phyloP scores from a whole-genome alignment of 2,329 filamentous ascomycete species.

The Fusarium odoratissimum region DNA sequence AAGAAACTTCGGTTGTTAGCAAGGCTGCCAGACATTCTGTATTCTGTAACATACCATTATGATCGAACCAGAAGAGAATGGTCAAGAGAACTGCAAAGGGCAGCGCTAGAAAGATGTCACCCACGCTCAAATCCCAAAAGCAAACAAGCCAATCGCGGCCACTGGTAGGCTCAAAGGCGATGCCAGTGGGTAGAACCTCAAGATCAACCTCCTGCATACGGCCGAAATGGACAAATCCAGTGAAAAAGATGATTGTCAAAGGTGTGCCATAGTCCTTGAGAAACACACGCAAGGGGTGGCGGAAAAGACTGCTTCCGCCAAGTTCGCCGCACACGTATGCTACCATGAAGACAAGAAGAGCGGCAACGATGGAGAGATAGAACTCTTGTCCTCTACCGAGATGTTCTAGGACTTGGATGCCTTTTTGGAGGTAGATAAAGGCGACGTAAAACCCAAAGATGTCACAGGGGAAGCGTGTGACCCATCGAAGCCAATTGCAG shows the following conservation, averaged over 20 bases:
- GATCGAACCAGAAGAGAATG: constrained; percentile 89
- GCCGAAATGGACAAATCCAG: constrained; percentile 87
- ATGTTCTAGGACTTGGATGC: constrained; percentile 83
- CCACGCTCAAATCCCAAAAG: constrained; percentile 81
- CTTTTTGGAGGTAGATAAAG: constrained; percentile 91
- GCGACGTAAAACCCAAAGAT: constrained; percentile 96
- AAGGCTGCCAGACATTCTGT: background rate
- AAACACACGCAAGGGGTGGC: constrained; percentile 80
- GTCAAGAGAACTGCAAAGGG: constrained; percentile 87
- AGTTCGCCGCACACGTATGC: constrained; percentile 80
- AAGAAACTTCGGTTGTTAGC: constrained; percentile 66
- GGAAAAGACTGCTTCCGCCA: constrained; percentile 77
- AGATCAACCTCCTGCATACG: constrained; percentile 79
- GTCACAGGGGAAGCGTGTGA: constrained; percentile 91
- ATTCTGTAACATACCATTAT: constrained; percentile 74
- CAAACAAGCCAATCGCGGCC: constrained; percentile 81
- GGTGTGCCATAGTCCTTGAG: constrained; percentile 92
- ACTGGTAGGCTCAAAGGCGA: constrained; percentile 81
- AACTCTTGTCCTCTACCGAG: constrained; percentile 76
- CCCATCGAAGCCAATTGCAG: constrained; percentile 88
- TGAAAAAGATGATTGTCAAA: constrained; percentile 86
- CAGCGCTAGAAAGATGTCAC: constrained; percentile 84
- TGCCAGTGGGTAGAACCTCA: constrained; percentile 78
- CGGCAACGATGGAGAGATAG: constrained; percentile 82
- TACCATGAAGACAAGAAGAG: constrained; percentile 80